These are phyloP conservation scores for Coniochaeta pulveracea DNA, from an alignment of 2,329 filamentous ascomycete genomes.

Conservation along the genomic window DNA sequence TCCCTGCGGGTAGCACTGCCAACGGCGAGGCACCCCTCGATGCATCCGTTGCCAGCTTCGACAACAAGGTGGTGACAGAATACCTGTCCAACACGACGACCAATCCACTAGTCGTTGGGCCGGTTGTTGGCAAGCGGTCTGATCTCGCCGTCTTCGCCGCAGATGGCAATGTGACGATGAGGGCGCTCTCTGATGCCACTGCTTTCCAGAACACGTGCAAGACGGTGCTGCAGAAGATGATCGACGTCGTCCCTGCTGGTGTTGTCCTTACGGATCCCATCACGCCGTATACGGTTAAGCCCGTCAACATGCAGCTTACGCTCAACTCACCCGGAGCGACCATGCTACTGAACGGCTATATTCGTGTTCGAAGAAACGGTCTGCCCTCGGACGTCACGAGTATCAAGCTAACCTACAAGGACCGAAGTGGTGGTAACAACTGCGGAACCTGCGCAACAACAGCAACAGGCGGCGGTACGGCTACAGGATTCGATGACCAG, in stretches of 20 bases:
- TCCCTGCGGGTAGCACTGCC: constrained; percentile 27
- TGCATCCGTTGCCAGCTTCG: constrained; percentile 34
- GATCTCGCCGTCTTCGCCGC: constrained; percentile 45
- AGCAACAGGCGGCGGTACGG: constrained; percentile 32
- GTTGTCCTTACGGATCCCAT: constrained; percentile 41
- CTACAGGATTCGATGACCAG: constrained; percentile 47
- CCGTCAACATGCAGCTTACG: constrained; percentile 42
- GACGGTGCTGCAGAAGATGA: constrained; percentile 45
- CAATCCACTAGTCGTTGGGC: constrained; percentile 43
- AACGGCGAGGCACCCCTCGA: constrained; percentile 36
- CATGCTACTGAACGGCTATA: constrained; percentile 40
- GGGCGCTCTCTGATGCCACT: constrained; percentile 28
- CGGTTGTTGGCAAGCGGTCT: constrained; percentile 35
- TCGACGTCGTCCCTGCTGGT: constrained; percentile 43
- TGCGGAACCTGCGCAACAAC: constrained; percentile 36
- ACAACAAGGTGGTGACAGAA: constrained; percentile 45
- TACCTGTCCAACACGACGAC: constrained; percentile 41
- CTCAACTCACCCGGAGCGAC: constrained; percentile 34
- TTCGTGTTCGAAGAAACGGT: constrained; percentile 43
- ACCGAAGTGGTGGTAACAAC: constrained; percentile 35
- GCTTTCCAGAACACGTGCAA: constrained; percentile 36
- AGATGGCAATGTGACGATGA: constrained; percentile 44
- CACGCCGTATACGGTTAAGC: constrained; percentile 47
- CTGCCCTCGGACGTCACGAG: constrained; percentile 30
- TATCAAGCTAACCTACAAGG: constrained; percentile 43